Percentiles rank a stretch among this genome's conserved stretches.
Conservation (phyloP, 257 asterid species). For the Petunia axillaris region DNA sequence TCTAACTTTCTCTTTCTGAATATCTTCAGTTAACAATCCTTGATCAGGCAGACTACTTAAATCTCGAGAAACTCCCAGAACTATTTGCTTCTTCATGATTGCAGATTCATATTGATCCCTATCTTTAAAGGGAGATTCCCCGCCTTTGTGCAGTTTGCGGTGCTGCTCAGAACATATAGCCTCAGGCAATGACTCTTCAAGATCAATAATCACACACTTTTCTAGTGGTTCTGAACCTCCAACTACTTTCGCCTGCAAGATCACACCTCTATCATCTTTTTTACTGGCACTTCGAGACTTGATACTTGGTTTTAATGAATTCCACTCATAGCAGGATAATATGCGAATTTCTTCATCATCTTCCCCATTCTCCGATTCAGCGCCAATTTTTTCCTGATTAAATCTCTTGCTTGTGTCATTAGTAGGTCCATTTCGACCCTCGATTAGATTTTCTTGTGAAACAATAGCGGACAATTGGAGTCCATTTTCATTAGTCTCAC, state of each 20-base stretch:
- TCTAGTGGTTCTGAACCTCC: neutral
- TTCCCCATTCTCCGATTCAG: neutral
- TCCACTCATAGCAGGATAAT: slow-evolving; percentile 19
- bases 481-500: slow-evolving; percentile 11
- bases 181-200: neutral
- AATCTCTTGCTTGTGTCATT: neutral
- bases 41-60: neutral
- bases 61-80: too few relatives aligned
- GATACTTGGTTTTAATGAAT: slow-evolving; percentile 13
- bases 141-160: neutral
- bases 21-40: slow-evolving; percentile 9
- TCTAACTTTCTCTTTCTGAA: slow-evolving; percentile 30
- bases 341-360: slow-evolving; percentile 14
- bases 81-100: too few relatives aligned
- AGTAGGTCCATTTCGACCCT: neutral
- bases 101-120: neutral
- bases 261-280: neutral
- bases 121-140: neutral
- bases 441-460: neutral
- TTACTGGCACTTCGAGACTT: neutral
- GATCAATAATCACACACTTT: neutral
- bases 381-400: neutral
- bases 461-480: neutral
- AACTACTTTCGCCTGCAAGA: neutral
- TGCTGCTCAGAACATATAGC: neutral